phyloP scores from a whole-genome alignment of 352 stramenopile species.

The Phytophthora foliorum region DNA sequence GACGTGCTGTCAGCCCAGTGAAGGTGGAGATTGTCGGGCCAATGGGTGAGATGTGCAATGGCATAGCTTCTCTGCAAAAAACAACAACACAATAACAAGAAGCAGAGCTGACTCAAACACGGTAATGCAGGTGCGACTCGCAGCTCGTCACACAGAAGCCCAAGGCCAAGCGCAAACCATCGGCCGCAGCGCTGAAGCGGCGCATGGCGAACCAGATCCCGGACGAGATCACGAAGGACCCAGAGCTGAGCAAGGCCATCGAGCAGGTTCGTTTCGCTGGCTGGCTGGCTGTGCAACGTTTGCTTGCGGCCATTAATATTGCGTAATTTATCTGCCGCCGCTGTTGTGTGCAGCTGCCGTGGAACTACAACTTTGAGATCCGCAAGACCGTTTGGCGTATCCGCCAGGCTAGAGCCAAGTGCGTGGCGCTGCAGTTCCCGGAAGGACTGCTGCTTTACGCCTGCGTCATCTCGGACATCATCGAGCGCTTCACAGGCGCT shows the following conservation, averaged over 20 bases:
- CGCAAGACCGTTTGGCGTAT: slow-evolving; percentile 98
- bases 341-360: slow-evolving; percentile 82
- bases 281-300: background rate
- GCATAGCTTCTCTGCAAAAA: background rate
- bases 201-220: slow-evolving; percentile 92
- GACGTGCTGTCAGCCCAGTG: slow-evolving; percentile 25
- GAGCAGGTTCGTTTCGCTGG: slow-evolving; percentile 52
- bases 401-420: slow-evolving; percentile 86
- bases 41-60: slow-evolving; percentile 26
- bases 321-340: background rate
- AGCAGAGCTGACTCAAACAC: background rate
- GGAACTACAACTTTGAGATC: slow-evolving; percentile 99
- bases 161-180: slow-evolving; percentile 72
- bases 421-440: slow-evolving; percentile 98
- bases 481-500: slow-evolving; percentile 95
- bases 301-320: background rate
- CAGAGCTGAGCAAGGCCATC: slow-evolving; percentile 93
- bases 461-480: slow-evolving; percentile 98
- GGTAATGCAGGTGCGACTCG: slow-evolving; percentile 20
- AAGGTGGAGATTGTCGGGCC: slow-evolving; percentile 14
- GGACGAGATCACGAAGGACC: slow-evolving; percentile 91
- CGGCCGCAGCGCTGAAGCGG: slow-evolving; percentile 61
- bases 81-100: too few relatives aligned
- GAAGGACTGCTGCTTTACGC: slow-evolving; percentile 99
- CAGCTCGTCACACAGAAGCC: slow-evolving; percentile 51